phyloP scores from a whole-genome alignment of 1,284 basidiomycete species.

The Paramarasmius palmivorus region DNA sequence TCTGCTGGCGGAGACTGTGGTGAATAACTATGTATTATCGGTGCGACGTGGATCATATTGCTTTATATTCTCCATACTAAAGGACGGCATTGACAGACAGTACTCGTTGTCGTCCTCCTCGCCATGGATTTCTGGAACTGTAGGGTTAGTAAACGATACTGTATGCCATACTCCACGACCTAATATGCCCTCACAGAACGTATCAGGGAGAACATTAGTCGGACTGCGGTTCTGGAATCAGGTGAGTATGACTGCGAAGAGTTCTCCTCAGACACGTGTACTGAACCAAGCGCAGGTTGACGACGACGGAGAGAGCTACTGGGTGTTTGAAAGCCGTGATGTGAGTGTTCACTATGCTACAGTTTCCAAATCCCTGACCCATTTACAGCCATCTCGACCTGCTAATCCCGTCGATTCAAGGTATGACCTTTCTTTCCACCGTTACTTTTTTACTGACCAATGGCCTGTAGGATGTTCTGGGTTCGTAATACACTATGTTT shows the following conservation, averaged over 20 bases:
- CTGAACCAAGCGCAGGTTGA: slow-evolving; percentile 61
- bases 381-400: slow-evolving; percentile 77
- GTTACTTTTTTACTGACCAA: slow-evolving; percentile 13
- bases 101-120: slow-evolving; percentile 86
- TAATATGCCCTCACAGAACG: slow-evolving; percentile 60
- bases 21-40: slow-evolving; percentile 86
- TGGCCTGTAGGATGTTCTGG: slow-evolving; percentile 82
- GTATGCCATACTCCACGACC: slow-evolving; percentile 4
- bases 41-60: slow-evolving; percentile 44
- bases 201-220: slow-evolving; percentile 87
- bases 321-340: slow-evolving; percentile 95
- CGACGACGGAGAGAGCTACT: slow-evolving; percentile 92
- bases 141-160: slow-evolving; percentile 49
- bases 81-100: slow-evolving; percentile 59
- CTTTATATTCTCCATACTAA: neutral
- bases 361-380: slow-evolving; percentile 9
- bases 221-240: slow-evolving; percentile 97
- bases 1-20: slow-evolving; percentile 84
- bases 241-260: slow-evolving; percentile 50
- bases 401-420: slow-evolving; percentile 90
- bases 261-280: neutral
- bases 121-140: slow-evolving; percentile 98
- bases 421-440: slow-evolving; percentile 42
- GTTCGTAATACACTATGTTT: slow-evolving; percentile 37
- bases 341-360: slow-evolving; percentile 44